A percentile compares a stretch with the other conserved stretches of the same genome.
phyloP scores from a whole-genome alignment of 2,329 filamentous ascomycete genomes.

The Xylariaceae sp. region DNA sequence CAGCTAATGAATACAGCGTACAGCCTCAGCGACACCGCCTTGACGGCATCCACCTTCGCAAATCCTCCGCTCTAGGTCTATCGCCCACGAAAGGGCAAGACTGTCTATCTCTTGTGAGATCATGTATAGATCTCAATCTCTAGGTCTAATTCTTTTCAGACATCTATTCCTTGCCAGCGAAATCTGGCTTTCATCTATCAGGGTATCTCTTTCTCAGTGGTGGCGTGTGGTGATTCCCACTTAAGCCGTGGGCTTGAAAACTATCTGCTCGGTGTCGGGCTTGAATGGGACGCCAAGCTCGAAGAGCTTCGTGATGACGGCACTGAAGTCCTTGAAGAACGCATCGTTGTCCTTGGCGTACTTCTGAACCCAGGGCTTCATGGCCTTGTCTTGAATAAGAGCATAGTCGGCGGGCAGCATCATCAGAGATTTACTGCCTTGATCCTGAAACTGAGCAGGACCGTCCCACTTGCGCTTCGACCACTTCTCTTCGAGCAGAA shows the following conservation, averaged over 20 bases:
- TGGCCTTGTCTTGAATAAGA: slow-evolving; percentile 81
- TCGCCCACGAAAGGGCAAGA: background rate
- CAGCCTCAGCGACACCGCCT: background rate
- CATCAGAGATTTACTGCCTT: slow-evolving; percentile 85
- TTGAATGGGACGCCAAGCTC: slow-evolving; percentile 91
- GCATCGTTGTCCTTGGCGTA: slow-evolving; percentile 87
- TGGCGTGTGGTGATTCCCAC: slow-evolving; percentile 15
- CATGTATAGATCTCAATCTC: background rate
- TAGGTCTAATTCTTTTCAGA: slow-evolving; percentile 15
- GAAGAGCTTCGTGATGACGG: slow-evolving; percentile 76
- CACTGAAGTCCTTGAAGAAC: slow-evolving; percentile 92
- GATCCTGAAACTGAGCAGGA: slow-evolving; percentile 77
- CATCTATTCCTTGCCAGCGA: slow-evolving; percentile 9
- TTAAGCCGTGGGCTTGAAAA: slow-evolving; percentile 56
- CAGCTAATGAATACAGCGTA: slow-evolving; percentile 1
- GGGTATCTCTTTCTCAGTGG: slow-evolving; percentile 13
- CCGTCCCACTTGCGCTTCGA: slow-evolving; percentile 86
- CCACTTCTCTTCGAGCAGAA: slow-evolving; percentile 92
- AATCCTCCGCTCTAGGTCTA: slow-evolving; percentile 12
- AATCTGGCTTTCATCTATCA: slow-evolving; percentile 6
- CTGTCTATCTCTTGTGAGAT: too few relatives aligned
- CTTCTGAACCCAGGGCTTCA: slow-evolving; percentile 74
- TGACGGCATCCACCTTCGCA: background rate
- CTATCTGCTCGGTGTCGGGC: slow-evolving; percentile 56
- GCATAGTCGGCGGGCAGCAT: slow-evolving; percentile 94